Percentiles rank a stretch among this genome's conserved stretches.
phyloP scores from a whole-genome alignment of 495 filamentous ascomycete species.

The Trichocladium uniseriatum region DNA sequence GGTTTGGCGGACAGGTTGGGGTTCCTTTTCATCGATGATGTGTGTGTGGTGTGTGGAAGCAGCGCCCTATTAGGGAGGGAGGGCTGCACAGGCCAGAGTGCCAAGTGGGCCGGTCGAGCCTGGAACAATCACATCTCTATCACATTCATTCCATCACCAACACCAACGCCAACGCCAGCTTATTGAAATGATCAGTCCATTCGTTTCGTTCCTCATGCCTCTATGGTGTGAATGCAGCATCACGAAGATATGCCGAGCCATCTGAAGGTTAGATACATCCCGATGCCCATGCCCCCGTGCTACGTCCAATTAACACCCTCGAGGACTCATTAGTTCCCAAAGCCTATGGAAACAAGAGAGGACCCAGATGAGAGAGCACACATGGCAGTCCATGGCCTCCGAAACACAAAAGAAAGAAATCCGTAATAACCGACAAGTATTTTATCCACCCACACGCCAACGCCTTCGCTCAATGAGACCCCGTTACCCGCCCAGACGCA shows the following conservation, averaged over 20 bases:
- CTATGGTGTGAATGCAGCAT: not conserved
- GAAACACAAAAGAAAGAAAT: conserved; percentile 1
- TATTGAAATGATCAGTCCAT: not conserved
- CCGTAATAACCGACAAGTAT: not conserved
- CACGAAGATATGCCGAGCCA: conserved; percentile 1
- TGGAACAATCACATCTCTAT: too few species aligned
- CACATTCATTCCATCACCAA: not conserved
- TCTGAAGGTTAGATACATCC: conserved; percentile 9
- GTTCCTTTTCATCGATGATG: too few species aligned
- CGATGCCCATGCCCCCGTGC: not conserved
- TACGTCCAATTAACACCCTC: conserved; percentile 5
- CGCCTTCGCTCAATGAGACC: conserved; percentile 5
- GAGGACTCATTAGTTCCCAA: conserved; percentile 3
- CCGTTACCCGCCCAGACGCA: not conserved
- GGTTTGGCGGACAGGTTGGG: too few species aligned
- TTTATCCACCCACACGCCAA: not conserved
- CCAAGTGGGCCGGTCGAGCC: too few species aligned
- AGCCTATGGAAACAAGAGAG: conserved; percentile 2
- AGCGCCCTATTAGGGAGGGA: too few species aligned
- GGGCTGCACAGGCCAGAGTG: too few species aligned
- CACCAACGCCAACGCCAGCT: not conserved
- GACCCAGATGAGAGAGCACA: not conserved
- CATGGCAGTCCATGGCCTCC: not conserved
- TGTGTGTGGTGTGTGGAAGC: too few species aligned
- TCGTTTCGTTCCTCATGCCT: not conserved